Evolutionary conservation across 352 stramenopile genomes (phyloP).

Genomic region (Pythium phragmiticola): DNA sequence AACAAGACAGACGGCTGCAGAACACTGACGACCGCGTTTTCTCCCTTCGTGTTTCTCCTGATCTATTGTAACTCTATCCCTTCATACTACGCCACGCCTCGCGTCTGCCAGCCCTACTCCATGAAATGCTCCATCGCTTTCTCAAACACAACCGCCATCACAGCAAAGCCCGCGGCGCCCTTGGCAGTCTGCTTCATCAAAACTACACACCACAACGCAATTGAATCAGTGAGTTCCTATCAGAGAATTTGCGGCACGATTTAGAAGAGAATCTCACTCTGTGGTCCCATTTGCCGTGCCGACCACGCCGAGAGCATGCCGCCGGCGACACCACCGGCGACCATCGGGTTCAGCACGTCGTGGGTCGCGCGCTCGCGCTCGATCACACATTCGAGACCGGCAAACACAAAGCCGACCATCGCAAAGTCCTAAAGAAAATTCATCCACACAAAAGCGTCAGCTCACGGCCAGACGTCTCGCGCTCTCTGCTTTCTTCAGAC

Average conservation of each 20-base stretch:
- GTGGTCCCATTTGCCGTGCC: slow-evolving; percentile 53
- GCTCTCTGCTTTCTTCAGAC: not conserved
- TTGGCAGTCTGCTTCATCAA: slow-evolving; percentile 71
- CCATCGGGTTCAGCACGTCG: slow-evolving; percentile 77
- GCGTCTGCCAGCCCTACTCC: not conserved
- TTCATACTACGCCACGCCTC: not conserved
- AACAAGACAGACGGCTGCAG: not conserved
- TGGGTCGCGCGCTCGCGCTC: slow-evolving; percentile 77
- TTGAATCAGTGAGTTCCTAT: not conserved
- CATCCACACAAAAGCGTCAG: not conserved
- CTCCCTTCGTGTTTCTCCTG: not conserved
- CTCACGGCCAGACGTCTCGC: not conserved
- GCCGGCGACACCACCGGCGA: slow-evolving; percentile 68
- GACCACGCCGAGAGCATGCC: slow-evolving; percentile 67
- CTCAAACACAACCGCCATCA: slow-evolving; percentile 86
- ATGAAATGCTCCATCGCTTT: slow-evolving; percentile 73
- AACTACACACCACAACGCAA: slow-evolving; percentile 35
- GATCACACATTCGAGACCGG: slow-evolving; percentile 79
- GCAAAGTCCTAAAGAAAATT: slow-evolving; percentile 65
- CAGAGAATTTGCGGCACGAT: too few species aligned
- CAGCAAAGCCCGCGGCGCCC: slow-evolving; percentile 71
- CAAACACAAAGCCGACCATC: slow-evolving; percentile 78
- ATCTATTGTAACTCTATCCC: slow-evolving; percentile 16
- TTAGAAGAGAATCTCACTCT: slow-evolving; percentile 33
- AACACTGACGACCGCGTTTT: not conserved